Evolutionary conservation across 305 asterid genomes (phyloP).

Genomic region (Fraxinus sp.): DNA sequence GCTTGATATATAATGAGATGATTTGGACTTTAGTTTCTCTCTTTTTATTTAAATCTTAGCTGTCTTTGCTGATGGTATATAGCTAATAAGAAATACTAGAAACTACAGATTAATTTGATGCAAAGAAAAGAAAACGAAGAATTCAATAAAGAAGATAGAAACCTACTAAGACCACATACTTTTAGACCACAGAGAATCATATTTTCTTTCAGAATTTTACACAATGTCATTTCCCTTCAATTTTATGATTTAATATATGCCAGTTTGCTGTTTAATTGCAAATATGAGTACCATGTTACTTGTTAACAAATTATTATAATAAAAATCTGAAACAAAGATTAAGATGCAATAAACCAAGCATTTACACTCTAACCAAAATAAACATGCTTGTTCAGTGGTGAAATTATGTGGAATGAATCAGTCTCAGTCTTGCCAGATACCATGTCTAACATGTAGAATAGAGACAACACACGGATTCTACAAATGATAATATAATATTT

Average conservation of each 20-base stretch:
- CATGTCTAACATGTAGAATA: slow-evolving; percentile 12
- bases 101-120: not conserved
- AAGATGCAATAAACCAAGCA: not conserved
- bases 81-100: not conserved
- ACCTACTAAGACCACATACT: no score
- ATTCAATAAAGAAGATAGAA: not conserved
- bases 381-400: slow-evolving; percentile 2
- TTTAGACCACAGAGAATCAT: no score
- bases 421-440: slow-evolving; percentile 9
- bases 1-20: not conserved
- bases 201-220: not conserved
- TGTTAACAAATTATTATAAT: not conserved
- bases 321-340: not conserved
- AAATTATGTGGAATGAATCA: slow-evolving; percentile 17
- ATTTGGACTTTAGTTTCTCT: not conserved
- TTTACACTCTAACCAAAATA: not conserved
- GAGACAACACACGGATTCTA: slow-evolving; percentile 22
- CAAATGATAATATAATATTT: not conserved
- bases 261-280: not conserved
- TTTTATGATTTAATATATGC: not conserved
- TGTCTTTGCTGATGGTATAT: not conserved
- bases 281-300: not conserved
- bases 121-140: not conserved
- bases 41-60: not conserved
- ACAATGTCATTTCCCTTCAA: not conserved